A percentile compares a stretch with the other conserved stretches of the same genome.
Evolutionary conservation across 1,139 yeast species (phyloP).

Genomic region (Geotrichum macrosporum): DNA sequence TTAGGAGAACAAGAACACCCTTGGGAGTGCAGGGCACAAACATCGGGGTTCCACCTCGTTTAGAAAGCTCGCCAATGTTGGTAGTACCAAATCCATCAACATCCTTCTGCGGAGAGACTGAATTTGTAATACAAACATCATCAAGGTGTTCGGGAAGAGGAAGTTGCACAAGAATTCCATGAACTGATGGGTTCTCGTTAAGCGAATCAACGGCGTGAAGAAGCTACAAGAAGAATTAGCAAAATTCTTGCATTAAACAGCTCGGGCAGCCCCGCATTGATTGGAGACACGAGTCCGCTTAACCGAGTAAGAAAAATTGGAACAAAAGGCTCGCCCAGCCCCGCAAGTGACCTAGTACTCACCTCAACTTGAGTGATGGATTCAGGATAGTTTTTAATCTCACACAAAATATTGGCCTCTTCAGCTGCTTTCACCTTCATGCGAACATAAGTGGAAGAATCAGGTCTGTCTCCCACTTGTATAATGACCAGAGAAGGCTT

Average conservation of each 20-base stretch:
- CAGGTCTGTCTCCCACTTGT: conserved; percentile 88
- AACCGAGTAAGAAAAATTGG: too few relatives aligned
- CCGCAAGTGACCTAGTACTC: too few relatives aligned
- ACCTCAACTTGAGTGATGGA: conserved; percentile 32
- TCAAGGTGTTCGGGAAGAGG: conserved; percentile 82
- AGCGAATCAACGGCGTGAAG: conserved; percentile 55
- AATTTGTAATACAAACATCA: conserved; percentile 72
- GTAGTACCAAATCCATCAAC: conserved; percentile 93
- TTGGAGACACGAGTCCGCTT: too few relatives aligned
- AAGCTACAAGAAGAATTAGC: too few relatives aligned
- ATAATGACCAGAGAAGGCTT: conserved; percentile 75
- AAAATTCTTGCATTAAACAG: too few relatives aligned
- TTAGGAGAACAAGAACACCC: conserved; percentile 79
- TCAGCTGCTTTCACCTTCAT: conserved; percentile 91
- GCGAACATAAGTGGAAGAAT: conserved; percentile 84
- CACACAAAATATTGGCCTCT: conserved; percentile 39
- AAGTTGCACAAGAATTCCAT: conserved; percentile 87
- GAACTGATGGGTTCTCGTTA: conserved; percentile 66
- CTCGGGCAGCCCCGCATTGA: too few relatives aligned
- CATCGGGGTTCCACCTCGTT: conserved; percentile 78
- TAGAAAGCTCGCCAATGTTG: conserved; percentile 89
- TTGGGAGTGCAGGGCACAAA: conserved; percentile 96
- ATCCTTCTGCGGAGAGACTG: conserved; percentile 81
- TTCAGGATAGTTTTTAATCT: conserved; percentile 36
- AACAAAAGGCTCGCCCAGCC: too few relatives aligned